Conservation (phyloP, 768 basidiomycete genomes). For the Boletus speciosus region DNA sequence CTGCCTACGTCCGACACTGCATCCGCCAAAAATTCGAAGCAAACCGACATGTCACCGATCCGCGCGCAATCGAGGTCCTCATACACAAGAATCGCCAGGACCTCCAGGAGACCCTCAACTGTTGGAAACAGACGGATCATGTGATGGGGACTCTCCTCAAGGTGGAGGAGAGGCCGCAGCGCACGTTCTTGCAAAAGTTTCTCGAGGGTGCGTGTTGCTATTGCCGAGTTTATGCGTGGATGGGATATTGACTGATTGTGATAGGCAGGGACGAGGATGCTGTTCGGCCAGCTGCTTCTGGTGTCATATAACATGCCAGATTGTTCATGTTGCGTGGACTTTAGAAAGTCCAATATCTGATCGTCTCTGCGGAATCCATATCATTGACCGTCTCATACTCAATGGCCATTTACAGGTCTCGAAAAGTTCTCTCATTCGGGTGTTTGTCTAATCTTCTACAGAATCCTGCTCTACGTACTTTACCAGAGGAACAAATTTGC, state of each 20-base stretch:
- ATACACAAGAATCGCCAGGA: conserved; percentile 82
- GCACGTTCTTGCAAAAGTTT: conserved; percentile 80
- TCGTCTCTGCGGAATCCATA: background rate
- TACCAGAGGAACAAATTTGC: no score
- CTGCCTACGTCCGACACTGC: conserved; percentile 71
- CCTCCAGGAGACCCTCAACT: conserved; percentile 92
- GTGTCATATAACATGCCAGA: conserved; percentile 22
- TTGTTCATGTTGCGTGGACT: background rate
- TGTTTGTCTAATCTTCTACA: no score
- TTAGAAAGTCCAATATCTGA: conserved; percentile 8
- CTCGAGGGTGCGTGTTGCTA: conserved; percentile 60
- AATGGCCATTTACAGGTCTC: background rate
- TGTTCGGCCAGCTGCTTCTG: conserved; percentile 63
- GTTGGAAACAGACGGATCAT: conserved; percentile 88
- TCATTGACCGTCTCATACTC: no score
- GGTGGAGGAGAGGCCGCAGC: conserved; percentile 41
- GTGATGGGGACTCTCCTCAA: conserved; percentile 67
- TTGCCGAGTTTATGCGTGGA: background rate
- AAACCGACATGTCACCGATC: conserved; percentile 79
- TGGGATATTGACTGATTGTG: background rate
- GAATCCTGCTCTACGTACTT: no score
- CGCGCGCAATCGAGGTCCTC: conserved; percentile 79
- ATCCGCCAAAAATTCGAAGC: conserved; percentile 86
- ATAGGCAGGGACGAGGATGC: conserved; percentile 76
- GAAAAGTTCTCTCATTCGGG: no score